Percentiles rank a stretch among this genome's conserved stretches.
Conservation (phyloP, 2,329 filamentous ascomycete genomes). For the Fusarium sarcochroum region DNA sequence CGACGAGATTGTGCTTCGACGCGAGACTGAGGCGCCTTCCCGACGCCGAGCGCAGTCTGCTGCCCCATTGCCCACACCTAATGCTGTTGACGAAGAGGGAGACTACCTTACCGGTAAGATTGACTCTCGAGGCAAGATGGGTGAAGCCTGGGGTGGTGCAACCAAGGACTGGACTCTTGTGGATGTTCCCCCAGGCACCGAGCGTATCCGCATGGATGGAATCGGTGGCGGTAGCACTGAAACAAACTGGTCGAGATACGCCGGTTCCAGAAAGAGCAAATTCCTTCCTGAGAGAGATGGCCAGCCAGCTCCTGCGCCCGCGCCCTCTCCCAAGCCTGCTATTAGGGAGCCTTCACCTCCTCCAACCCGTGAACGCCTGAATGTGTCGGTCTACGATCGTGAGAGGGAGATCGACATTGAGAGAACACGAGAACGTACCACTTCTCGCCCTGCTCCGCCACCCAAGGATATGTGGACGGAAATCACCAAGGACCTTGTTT, state of each 20-base stretch:
- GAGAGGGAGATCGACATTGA: conserved; percentile 68
- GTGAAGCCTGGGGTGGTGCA: conserved; percentile 80
- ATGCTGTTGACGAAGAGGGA: conserved; percentile 69
- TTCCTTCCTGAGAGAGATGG: conserved; percentile 78
- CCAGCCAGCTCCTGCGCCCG: conserved; percentile 46
- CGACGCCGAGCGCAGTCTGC: conserved; percentile 68
- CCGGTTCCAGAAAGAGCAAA: conserved; percentile 80
- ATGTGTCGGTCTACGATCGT: conserved; percentile 62
- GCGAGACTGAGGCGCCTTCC: conserved; percentile 63
- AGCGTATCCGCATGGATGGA: conserved; percentile 86
- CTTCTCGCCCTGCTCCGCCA: conserved; percentile 57
- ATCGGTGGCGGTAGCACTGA: conserved; percentile 81
- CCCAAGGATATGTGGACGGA: conserved; percentile 91
- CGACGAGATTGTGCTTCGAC: conserved; percentile 76
- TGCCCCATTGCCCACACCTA: conserved; percentile 56
- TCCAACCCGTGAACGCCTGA: conserved; percentile 57
- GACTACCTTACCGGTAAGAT: conserved; percentile 71
- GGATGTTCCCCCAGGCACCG: conserved; percentile 86
- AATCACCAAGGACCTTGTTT: conserved; percentile 92
- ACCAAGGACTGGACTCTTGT: conserved; percentile 86
- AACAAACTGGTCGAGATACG: conserved; percentile 84
- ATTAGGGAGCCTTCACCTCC: conserved; percentile 49
- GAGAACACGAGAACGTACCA: conserved; percentile 67
- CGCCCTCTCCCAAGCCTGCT: conserved; percentile 38
- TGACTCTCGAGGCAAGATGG: conserved; percentile 74